These are phyloP conservation scores for Sporothrix globosa DNA, from an alignment of 2,329 filamentous ascomycete species.

Conservation along the genomic window DNA sequence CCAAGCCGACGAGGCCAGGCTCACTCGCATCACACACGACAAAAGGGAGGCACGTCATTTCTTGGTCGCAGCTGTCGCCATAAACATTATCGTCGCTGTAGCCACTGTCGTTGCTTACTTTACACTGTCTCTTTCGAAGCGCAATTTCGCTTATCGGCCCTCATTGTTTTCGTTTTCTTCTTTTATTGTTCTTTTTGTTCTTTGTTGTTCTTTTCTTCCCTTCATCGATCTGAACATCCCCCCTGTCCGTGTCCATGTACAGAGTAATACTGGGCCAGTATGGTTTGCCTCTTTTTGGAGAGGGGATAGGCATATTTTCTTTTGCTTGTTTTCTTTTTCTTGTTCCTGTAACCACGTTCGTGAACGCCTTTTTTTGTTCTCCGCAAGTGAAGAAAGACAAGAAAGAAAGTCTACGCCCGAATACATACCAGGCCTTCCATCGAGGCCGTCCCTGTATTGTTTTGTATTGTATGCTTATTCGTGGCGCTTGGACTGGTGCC, in stretches of 20 bases:
- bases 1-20: background rate
- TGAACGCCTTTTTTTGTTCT: background rate
- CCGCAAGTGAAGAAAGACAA: background rate
- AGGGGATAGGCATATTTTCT: background rate
- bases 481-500: no score
- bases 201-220: background rate
- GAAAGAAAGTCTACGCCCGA: background rate
- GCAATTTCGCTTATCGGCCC: background rate
- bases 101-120: no score
- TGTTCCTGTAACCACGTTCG: background rate
- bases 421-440: no score
- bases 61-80: background rate
- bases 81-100: background rate
- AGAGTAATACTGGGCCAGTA: no score
- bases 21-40: background rate
- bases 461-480: no score
- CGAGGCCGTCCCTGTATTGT: background rate
- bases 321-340: background rate
- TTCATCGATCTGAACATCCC: background rate
- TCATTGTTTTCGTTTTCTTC: conserved; percentile 8
- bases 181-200: background rate
- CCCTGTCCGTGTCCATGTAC: no score
- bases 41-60: background rate
- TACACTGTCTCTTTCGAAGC: background rate
- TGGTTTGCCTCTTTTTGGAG: background rate